Percentiles rank a stretch among this genome's conserved stretches.
phyloP scores from a whole-genome alignment of 1,139 yeast genomes.

The Blastobotrys indianensis region DNA sequence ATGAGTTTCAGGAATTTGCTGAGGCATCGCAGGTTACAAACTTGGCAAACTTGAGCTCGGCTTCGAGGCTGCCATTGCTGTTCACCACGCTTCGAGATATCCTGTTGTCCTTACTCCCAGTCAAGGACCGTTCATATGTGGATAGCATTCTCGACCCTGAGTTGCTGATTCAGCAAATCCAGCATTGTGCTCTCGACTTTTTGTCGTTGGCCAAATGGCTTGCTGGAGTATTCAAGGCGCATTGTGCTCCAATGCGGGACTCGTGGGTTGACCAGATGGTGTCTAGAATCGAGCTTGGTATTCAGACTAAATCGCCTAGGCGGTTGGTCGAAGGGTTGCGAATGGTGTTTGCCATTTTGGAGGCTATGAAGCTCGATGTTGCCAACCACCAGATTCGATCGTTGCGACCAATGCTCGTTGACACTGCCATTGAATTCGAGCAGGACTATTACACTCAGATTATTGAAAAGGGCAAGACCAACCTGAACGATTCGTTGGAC shows the following conservation, averaged over 20 bases:
- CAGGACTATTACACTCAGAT: slow-evolving; percentile 77
- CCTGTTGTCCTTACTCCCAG: slow-evolving; percentile 66
- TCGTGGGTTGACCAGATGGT: slow-evolving; percentile 84
- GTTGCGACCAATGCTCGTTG: slow-evolving; percentile 75
- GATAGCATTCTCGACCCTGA: slow-evolving; percentile 75
- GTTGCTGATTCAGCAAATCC: slow-evolving; percentile 66
- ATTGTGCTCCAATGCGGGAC: slow-evolving; percentile 96
- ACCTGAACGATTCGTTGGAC: slow-evolving; percentile 56
- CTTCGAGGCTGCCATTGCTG: slow-evolving; percentile 53
- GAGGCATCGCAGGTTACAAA: slow-evolving; percentile 6
- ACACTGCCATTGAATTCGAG: slow-evolving; percentile 89
- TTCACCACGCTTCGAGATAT: slow-evolving; percentile 76
- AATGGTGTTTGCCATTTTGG: slow-evolving; percentile 74
- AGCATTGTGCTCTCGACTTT: slow-evolving; percentile 64
- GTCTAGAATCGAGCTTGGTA: slow-evolving; percentile 58
- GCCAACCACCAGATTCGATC: slow-evolving; percentile 92
- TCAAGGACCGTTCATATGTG: slow-evolving; percentile 65
- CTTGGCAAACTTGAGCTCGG: slow-evolving; percentile 12
- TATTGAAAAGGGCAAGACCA: slow-evolving; percentile 59
- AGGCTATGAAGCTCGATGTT: slow-evolving; percentile 94
- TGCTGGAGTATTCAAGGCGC: slow-evolving; percentile 64
- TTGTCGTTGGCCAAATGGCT: slow-evolving; percentile 65
- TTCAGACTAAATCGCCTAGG: slow-evolving; percentile 45
- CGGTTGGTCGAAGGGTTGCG: slow-evolving; percentile 72
- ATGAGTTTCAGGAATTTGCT: slow-evolving; percentile 42